Base-by-base conservation (phyloP, 805 yeast species). In the Limtongozyma cylindracea region DNA sequence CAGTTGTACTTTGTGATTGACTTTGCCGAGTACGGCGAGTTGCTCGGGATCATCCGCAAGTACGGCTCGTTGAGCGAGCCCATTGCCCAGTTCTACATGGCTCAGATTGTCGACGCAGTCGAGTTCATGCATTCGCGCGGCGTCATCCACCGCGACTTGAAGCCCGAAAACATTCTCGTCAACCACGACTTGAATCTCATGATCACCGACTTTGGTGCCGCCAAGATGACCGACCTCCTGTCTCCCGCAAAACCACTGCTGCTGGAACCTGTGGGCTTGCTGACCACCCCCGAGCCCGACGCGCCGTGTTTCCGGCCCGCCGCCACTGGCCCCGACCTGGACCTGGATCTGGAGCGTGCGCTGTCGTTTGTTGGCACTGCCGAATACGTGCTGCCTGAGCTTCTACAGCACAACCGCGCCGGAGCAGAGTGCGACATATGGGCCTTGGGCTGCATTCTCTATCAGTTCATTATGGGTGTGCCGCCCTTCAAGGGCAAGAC, bases 171-270 rank as follows among this genome's bases (percentile, higher is more conserved):
- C 38, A 73, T 84, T 21, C 43, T 84, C 31, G 59, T 88, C 21
- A 84, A 74, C 36, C 65, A 65, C 28, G 88, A 77, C 25, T 77
- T 82, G 61, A 69, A 76, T 34, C 47, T 88, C 27, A 78, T 82
- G 60, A 69, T 88, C 25, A 88, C 96, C 2, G 98, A 88, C 45
- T 88, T 88, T 43, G 98, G 98, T 8, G 92, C 96, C n/a, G 98
- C 96, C 1, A 78, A 76, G 39, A 49, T 77, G 4, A 22, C 25
- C 16, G 38, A 38, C 21, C 61, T 60, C 18, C 5, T 8, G 5
- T 39, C 38, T 10, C 31, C 31, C 6, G n/a, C n/a, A n/a, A n/a
- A n/a, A n/a, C n/a, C n/a, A n/a, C n/a, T n/a, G n/a, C n/a, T n/a
- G n/a, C n/a, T n/a, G n/a, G n/a, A n/a, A n/a, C n/a, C n/a, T n/a